Percentiles rank a stretch among this genome's conserved stretches.
Conservation (phyloP, 169 alveolate genomes). For the Babesia sp. region DNA sequence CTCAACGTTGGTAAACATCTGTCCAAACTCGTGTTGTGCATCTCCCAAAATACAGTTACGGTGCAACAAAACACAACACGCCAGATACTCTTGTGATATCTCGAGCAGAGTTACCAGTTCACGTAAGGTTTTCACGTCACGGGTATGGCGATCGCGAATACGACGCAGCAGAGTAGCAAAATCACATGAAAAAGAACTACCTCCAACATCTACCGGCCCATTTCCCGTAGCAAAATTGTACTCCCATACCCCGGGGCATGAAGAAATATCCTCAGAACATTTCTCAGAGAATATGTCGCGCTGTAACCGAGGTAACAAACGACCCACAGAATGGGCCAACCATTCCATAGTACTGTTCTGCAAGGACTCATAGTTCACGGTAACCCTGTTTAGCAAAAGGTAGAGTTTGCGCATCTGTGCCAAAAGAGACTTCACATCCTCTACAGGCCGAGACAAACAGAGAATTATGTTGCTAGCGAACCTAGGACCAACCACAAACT, state of each 20-base stretch:
- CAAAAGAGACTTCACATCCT: constrained; percentile 10
- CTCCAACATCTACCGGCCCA: not conserved
- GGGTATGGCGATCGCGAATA: constrained; percentile 15
- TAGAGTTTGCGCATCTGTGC: constrained; percentile 24
- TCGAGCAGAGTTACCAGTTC: constrained; percentile 51
- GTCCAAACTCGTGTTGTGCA: constrained; percentile 46
- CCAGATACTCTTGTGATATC: constrained; percentile 56
- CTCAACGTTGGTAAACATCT: constrained; percentile 8
- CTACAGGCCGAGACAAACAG: constrained; percentile 10
- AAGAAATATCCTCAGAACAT: not conserved
- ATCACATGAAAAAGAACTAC: not conserved
- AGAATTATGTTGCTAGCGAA: constrained; percentile 33
- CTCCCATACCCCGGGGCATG: not conserved
- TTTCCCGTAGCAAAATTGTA: not conserved
- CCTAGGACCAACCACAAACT: constrained; percentile 56
- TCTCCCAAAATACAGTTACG: constrained; percentile 48
- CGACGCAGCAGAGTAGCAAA: not conserved
- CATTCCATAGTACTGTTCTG: not conserved
- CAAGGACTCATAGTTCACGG: constrained; percentile 26
- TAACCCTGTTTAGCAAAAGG: constrained; percentile 14
- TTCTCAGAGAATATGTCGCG: constrained; percentile 32
- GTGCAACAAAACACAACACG: constrained; percentile 43
- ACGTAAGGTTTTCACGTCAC: constrained; percentile 24
- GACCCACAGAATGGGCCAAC: constrained; percentile 13
- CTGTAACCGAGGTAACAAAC: constrained; percentile 21